Evolutionary conservation across 1,139 yeast species (phyloP), one percentile per base, ranked within the genome.

Genomic region (Diutina neorugosa): DNA sequence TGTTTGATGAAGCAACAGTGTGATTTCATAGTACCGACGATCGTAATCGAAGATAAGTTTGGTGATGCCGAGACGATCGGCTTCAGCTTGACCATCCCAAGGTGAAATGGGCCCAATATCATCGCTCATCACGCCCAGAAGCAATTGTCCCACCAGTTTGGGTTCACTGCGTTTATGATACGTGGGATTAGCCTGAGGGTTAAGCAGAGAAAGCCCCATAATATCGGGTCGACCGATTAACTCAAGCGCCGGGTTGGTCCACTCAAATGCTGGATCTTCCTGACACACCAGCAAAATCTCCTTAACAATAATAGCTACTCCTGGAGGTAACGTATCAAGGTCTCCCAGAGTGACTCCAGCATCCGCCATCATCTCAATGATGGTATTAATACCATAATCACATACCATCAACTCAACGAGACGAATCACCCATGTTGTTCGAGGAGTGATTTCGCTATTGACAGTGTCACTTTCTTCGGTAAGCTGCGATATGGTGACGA

Each of bases 1-100:
- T 0, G 91, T 83, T 19, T 87, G 83, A 62, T 86, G 94, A 37
- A 89, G 67, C 40, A 88, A 65, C 18, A 81, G 77, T 0, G 88
- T 80, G 14, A 86, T 85, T 60, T 91, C 96, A 59, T 80, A 83
- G 62, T 86, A 86, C 53, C 98, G 73, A 54, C 96, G 69, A 63
- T 91, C 98, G 47, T 78, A 75, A 19, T 84, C 82, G 63, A 89
- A 91, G 1, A 91, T 82, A 20, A 86, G 66, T 58, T 80, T 79
- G 0, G 93, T 82, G n/a, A 86, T 76, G 77, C 77, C 50, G 46
- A 57, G 55, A 2, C 57, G 53, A 16, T 58, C 60, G 12, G 60
- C 60, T 37, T 58, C 60, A 1, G 59, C 57, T 19, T 57, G 58
- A n/a, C 56, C 59, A 16, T 58, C 60, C 60, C 60, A 58, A 1